A percentile compares a stretch with the other conserved stretches of the same genome.
phyloP scores from a whole-genome alignment of 2,329 filamentous ascomycete genomes.

The Fusarium scirpi region DNA sequence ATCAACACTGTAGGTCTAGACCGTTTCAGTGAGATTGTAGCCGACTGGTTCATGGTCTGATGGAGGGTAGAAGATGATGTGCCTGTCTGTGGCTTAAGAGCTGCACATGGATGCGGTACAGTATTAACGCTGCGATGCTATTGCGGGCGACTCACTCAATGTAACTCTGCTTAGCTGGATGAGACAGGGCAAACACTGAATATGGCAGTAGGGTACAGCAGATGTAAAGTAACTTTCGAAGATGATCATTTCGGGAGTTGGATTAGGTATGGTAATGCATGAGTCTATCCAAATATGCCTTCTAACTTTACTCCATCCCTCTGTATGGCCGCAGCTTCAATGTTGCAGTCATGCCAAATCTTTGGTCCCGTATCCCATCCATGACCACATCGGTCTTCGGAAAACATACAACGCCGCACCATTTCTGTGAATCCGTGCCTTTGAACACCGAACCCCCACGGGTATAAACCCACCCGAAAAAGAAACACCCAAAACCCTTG shows the following conservation, averaged over 20 bases:
- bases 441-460: slow-evolving; percentile 22
- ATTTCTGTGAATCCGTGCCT: slow-evolving; percentile 12
- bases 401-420: slow-evolving; percentile 31
- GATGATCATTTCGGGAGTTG: slow-evolving; percentile 22
- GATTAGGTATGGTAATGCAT: slow-evolving; percentile 30
- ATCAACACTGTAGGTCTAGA: slow-evolving; percentile 11
- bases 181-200: not conserved
- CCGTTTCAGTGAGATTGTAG: slow-evolving; percentile 36
- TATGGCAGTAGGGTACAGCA: not conserved
- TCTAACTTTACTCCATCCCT: slow-evolving; percentile 16
- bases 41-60: slow-evolving; percentile 35
- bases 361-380: slow-evolving; percentile 21
- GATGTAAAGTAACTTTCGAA: not conserved
- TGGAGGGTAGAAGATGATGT: slow-evolving; percentile 20
- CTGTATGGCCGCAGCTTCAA: slow-evolving; percentile 9
- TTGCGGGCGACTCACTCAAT: slow-evolving; percentile 16
- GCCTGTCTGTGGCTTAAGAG: slow-evolving; percentile 7
- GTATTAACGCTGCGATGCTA: slow-evolving; percentile 11
- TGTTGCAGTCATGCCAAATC: slow-evolving; percentile 9
- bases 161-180: slow-evolving; percentile 1
- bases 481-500: not conserved
- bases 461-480: slow-evolving; percentile 27
- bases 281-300: slow-evolving; percentile 36
- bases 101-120: not conserved
- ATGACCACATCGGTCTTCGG: slow-evolving; percentile 13